Evolutionary conservation across 2,329 filamentous ascomycete genomes (phyloP), one percentile per base, ranked within the genome.

Genomic region (Leptoxyphium fumago): DNA sequence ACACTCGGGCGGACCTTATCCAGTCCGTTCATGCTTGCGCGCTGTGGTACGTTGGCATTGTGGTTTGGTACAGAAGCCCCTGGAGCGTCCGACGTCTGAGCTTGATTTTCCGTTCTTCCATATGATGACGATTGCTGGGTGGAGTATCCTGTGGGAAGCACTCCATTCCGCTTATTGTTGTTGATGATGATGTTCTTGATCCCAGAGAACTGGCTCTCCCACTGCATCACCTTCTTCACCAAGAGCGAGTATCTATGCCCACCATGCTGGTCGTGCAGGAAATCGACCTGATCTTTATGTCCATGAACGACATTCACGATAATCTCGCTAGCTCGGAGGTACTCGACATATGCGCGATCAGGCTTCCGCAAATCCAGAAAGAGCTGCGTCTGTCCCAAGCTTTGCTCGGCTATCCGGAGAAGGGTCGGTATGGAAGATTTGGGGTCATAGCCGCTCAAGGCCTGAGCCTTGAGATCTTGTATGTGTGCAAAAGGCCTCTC

Each of bases 331-430:
- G 88, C 84, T 49, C 81, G 77, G 46, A 96, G 73, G 57, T 89
- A 96, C 48, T 94, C 84, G 50, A 82, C 76, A 44, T 94, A 81
- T 2, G 88, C 88, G 32, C 78, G 63, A 57, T 91, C 86, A 4
- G 79, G 76, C 30, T 78, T 71, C 21, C 75, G 68, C 63, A 83
- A 81, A 48, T 75, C 74, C 46, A 78, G 54, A 45, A 72, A 68
- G 43, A 73, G 74, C 49, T 78, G 73, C 32, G 84, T 80, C 39
- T 60, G 60, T 34, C 54, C 59, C 46, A 70, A 60, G 43, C 64
- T 62, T 10, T 52, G 52, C 29, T 64, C 61, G 34, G 69, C 70
- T 8, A 53, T 48, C 6, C 61, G 57, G 17, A 72, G 53, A 14
- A 72, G 56, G 36, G 58, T 55, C 17, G 49, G 45, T 34, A 60